These are phyloP conservation scores for Murraya paniculata DNA, from an alignment of 345 rosid genomes.

Conservation along the genomic window DNA sequence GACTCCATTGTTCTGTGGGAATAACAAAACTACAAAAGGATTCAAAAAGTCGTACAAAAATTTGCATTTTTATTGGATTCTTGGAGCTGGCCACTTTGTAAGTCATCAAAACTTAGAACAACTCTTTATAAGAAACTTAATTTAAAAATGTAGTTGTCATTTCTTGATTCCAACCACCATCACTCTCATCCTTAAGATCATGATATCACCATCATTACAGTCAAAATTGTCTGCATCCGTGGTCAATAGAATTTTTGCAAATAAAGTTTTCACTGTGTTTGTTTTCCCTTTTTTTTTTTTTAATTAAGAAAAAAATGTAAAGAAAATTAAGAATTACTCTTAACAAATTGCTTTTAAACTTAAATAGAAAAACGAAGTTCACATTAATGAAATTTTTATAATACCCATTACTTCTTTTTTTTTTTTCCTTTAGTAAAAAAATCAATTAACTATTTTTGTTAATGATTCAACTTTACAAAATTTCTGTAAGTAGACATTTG, in stretches of 20 bases:
- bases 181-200: background rate
- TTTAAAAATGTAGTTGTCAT: background rate
- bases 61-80: slow-evolving; percentile 85
- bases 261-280: background rate
- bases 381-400: too few species aligned
- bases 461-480: too few species aligned
- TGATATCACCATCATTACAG: background rate
- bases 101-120: slow-evolving; percentile 23
- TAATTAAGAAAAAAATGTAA: too few species aligned
- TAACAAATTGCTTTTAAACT: too few species aligned
- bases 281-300: too few species aligned
- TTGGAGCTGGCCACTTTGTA: slow-evolving; percentile 97
- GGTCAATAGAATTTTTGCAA: background rate
- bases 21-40: slow-evolving; percentile 48
- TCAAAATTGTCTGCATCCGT: background rate
- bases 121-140: too few species aligned
- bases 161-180: background rate
- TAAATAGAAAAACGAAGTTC: too few species aligned
- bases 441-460: background rate
- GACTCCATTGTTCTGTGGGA: slow-evolving; percentile 55
- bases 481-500: too few species aligned
- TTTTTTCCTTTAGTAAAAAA: too few species aligned
- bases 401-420: background rate
- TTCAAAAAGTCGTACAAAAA: slow-evolving; percentile 73
- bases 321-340: too few species aligned